Base-by-base conservation (phyloP, 2,329 filamentous ascomycete genomes). In the Penicillium thymicola region DNA sequence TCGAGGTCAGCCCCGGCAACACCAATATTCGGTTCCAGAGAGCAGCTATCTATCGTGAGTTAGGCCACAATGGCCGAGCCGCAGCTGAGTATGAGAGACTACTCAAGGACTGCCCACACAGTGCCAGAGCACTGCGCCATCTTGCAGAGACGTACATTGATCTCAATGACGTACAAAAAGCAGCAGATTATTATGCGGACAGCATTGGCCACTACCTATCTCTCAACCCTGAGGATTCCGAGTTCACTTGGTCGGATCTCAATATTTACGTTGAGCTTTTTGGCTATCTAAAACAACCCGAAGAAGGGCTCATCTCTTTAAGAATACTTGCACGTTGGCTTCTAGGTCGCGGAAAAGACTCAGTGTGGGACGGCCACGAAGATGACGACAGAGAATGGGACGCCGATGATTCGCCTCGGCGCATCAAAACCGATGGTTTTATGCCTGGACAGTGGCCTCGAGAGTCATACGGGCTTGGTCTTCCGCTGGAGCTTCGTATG, bases 311-410 rank as follows among this genome's bases (percentile, higher is more conserved):
- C 3, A 73, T 74, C 28, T 84, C 88, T 59, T 79, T 95, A 13
- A 94, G 89, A 70, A 79, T 80, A 2, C 74, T 96, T 16, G 84
- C 89, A 23, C 82, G 95, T 55, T 96, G 92, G 91, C 80, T 96
- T 53, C 79, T 96, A 38, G 89, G 90, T 9, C 86, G 94, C 47
- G 78, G 81, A 36, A 78, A 82, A 5, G 92, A 99, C 70, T 73
- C 68, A 0, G 90, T 86, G 67, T 99, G 94, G 94, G 88, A 95
- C 56, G 70, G 81, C 9, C 80, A 82, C 61, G 78, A 82, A 30
- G 79, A 84, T 5, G 90, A 97, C 69, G 92, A 96, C 71, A 83
- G 92, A 55, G 94, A 99, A 75, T 99, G 92, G 85, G 94, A 99
- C 70, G 75, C 83, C 5, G 82, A 87, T 43, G 85, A 91, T 67